Evolutionary conservation across 2,329 filamentous ascomycete genomes (phyloP).

Genomic region (Huntiella omanensis): DNA sequence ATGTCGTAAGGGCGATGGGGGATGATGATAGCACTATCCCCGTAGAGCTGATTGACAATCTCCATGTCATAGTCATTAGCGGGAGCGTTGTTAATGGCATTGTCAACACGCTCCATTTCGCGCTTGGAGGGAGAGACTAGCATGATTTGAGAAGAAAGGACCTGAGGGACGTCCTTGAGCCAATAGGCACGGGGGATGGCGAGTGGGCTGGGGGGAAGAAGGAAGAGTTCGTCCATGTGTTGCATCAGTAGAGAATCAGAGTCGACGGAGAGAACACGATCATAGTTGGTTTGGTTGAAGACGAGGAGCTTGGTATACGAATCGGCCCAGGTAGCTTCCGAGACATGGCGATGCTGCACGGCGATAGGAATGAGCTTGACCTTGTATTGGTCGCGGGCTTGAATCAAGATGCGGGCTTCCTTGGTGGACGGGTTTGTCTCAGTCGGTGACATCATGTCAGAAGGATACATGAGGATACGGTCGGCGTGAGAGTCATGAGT

Average conservation of each 20-base stretch:
- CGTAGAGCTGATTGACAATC: slow-evolving; percentile 43
- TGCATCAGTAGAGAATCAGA: slow-evolving; percentile 42
- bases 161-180: slow-evolving; percentile 31
- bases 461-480: slow-evolving; percentile 25
- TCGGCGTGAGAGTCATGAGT: slow-evolving; percentile 22
- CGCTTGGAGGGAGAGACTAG: slow-evolving; percentile 37
- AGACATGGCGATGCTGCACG: slow-evolving; percentile 19
- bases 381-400: slow-evolving; percentile 22
- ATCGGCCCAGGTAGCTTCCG: slow-evolving; percentile 36
- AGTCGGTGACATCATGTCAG: slow-evolving; percentile 16
- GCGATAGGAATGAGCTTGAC: slow-evolving; percentile 23
- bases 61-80: slow-evolving; percentile 45
- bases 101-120: slow-evolving; percentile 25
- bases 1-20: slow-evolving; percentile 45
- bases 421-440: slow-evolving; percentile 14
- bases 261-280: slow-evolving; percentile 29
- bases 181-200: slow-evolving; percentile 57
- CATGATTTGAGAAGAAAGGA: slow-evolving; percentile 43
- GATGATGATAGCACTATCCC: slow-evolving; percentile 37
- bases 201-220: slow-evolving; percentile 37
- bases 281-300: slow-evolving; percentile 45
- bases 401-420: slow-evolving; percentile 19
- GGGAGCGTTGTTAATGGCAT: slow-evolving; percentile 14
- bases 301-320: slow-evolving; percentile 49
- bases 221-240: slow-evolving; percentile 49